Evolutionary conservation across 1,139 yeast species (phyloP).

Genomic region (Saccharomyces hybrid): DNA sequence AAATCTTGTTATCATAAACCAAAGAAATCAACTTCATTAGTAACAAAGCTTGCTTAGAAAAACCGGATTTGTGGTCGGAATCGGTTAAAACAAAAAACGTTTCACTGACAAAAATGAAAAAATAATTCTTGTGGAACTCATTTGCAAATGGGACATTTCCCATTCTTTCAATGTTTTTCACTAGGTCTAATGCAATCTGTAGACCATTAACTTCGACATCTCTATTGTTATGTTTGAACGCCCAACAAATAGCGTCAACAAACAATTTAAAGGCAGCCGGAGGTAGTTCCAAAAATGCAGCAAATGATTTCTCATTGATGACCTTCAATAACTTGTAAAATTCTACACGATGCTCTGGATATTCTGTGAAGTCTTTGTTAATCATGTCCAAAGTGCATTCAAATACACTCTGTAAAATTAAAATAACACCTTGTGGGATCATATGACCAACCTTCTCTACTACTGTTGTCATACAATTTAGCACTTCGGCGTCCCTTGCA

Average conservation of each 20-base stretch:
- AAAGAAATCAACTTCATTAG: constrained; percentile 77
- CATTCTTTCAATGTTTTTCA: constrained; percentile 73
- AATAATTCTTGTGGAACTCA: constrained; percentile 82
- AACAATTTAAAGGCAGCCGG: constrained; percentile 88
- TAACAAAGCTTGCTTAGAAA: constrained; percentile 78
- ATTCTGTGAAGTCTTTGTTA: constrained; percentile 88
- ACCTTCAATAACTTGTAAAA: constrained; percentile 85
- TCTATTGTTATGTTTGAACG: constrained; percentile 92
- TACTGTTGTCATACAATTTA: constrained; percentile 88
- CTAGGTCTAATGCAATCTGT: constrained; percentile 69
- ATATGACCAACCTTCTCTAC: constrained; percentile 79
- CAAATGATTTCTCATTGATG: constrained; percentile 77
- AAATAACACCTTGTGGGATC: constrained; percentile 86
- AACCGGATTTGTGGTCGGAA: constrained; percentile 96
- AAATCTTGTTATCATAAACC: constrained; percentile 68
- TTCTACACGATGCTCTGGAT: constrained; percentile 96
- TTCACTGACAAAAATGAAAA: constrained; percentile 83
- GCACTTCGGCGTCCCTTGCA: constrained; percentile 96
- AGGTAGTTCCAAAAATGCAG: constrained; percentile 79
- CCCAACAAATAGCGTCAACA: constrained; percentile 94
- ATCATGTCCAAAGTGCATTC: constrained; percentile 95
- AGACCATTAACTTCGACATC: constrained; percentile 92
- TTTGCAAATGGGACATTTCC: constrained; percentile 74
- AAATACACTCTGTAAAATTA: constrained; percentile 83
- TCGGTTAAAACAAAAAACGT: constrained; percentile 91